Evolutionary conservation across 2,329 filamentous ascomycete species (phyloP).

Genomic region (Phyllosticta citribraziliensis): DNA sequence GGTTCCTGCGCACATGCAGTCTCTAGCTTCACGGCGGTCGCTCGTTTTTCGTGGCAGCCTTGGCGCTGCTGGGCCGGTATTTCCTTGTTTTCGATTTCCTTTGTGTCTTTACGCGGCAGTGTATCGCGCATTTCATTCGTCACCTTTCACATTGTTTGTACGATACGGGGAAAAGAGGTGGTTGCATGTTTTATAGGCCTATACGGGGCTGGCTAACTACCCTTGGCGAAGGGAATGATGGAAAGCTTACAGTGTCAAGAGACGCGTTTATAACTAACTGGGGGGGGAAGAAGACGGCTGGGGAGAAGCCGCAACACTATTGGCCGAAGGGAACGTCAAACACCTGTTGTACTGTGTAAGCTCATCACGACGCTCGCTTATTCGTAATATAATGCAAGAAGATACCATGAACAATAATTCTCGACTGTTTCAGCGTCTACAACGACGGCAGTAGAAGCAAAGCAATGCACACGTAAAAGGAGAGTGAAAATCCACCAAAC

Average conservation of each 20-base stretch:
- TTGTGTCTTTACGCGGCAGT: neutral
- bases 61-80: constrained; percentile 8
- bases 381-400: neutral
- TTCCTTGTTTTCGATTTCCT: neutral
- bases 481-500: no score
- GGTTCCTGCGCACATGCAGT: constrained; percentile 3
- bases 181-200: neutral
- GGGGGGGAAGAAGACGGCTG: neutral
- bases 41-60: constrained; percentile 10
- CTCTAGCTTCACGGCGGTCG: neutral
- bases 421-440: no score
- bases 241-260: neutral
- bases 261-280: neutral
- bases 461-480: no score
- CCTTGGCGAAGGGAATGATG: neutral
- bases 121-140: neutral
- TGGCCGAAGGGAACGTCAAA: neutral
- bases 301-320: neutral
- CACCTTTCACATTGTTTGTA: neutral
- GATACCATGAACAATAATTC: neutral
- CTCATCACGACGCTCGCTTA: neutral
- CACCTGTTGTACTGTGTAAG: neutral
- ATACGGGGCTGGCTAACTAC: neutral
- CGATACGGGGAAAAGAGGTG: neutral
- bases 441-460: no score